phyloP scores from a whole-genome alignment of 306 rosid species.

The Trichosanthes truncata region DNA sequence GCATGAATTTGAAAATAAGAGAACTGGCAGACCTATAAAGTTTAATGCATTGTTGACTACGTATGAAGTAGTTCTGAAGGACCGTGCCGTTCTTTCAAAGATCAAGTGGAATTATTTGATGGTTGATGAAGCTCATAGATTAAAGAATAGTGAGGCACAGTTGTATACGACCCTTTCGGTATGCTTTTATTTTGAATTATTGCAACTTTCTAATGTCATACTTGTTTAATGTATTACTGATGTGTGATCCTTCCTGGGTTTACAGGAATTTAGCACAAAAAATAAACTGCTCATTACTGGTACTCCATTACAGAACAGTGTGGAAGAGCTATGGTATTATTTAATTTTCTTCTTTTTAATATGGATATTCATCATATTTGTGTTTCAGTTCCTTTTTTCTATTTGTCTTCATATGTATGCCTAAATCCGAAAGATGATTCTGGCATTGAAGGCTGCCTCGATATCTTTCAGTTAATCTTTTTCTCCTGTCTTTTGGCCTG shows the following conservation, averaged over 20 bases:
- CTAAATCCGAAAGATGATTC: not conserved
- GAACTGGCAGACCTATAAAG: slow-evolving; percentile 65
- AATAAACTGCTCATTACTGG: slow-evolving; percentile 97
- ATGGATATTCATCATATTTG: not conserved
- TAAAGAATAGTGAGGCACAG: slow-evolving; percentile 98
- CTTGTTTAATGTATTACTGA: slow-evolving; percentile 7
- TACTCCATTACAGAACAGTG: slow-evolving; percentile 94
- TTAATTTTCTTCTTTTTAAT: not conserved
- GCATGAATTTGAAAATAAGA: slow-evolving; percentile 72
- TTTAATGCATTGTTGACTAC: slow-evolving; percentile 86
- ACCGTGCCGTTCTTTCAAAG: slow-evolving; percentile 87
- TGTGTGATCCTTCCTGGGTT: slow-evolving; percentile 11
- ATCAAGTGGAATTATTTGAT: slow-evolving; percentile 91
- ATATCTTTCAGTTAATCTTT: not conserved
- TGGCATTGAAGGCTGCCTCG: not conserved
- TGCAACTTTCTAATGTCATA: slow-evolving; percentile 5
- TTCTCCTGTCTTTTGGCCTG: not conserved
- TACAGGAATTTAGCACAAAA: slow-evolving; percentile 97
- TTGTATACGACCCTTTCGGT: slow-evolving; percentile 87
- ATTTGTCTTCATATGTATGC: not conserved
- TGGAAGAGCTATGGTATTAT: slow-evolving; percentile 92
- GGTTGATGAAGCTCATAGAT: slow-evolving; percentile 99
- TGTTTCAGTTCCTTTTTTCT: not conserved
- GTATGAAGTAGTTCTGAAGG: slow-evolving; percentile 93
- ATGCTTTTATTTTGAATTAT: slow-evolving; percentile 23